Percentiles rank a stretch among this genome's conserved stretches.
Evolutionary conservation across 2,329 filamentous ascomycete genomes (phyloP).

Genomic region (Fusarium aywerte): DNA sequence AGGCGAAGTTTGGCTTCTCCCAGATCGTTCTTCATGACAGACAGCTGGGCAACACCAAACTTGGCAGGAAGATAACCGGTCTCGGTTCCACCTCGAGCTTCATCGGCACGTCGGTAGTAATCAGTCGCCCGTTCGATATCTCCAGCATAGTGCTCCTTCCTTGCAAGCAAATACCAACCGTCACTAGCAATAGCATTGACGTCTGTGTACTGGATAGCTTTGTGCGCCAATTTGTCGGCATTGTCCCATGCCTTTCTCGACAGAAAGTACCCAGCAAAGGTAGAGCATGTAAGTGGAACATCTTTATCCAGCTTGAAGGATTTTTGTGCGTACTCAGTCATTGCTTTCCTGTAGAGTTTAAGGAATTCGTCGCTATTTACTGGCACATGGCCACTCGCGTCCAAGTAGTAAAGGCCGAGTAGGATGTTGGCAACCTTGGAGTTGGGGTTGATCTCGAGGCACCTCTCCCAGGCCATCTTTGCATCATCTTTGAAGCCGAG

Average conservation of each 20-base stretch:
- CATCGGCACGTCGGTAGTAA: slow-evolving; percentile 90
- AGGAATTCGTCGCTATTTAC: slow-evolving; percentile 88
- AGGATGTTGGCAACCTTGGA: slow-evolving; percentile 93
- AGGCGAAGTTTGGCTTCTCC: slow-evolving; percentile 92
- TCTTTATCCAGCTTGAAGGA: slow-evolving; percentile 95
- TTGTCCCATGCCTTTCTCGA: slow-evolving; percentile 82
- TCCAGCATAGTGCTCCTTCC: slow-evolving; percentile 87
- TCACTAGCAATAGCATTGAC: slow-evolving; percentile 97
- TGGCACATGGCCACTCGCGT: slow-evolving; percentile 83
- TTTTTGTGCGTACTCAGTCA: slow-evolving; percentile 93
- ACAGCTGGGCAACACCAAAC: slow-evolving; percentile 91
- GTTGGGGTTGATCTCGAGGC: slow-evolving; percentile 80
- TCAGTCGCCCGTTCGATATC: slow-evolving; percentile 80
- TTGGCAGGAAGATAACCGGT: slow-evolving; percentile 93
- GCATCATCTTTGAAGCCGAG: slow-evolving; percentile 94
- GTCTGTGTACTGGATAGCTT: slow-evolving; percentile 94
- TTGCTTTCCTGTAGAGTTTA: slow-evolving; percentile 87
- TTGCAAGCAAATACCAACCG: slow-evolving; percentile 93
- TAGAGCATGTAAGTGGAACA: slow-evolving; percentile 87
- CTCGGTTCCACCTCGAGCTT: slow-evolving; percentile 90
- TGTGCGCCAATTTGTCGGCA: slow-evolving; percentile 87
- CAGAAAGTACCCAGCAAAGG: slow-evolving; percentile 91
- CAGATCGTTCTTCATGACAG: slow-evolving; percentile 83
- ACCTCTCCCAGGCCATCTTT: slow-evolving; percentile 87
- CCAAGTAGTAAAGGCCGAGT: slow-evolving; percentile 88